A percentile compares a stretch with the other conserved stretches of the same genome.
Evolutionary conservation across 495 filamentous ascomycete genomes (phyloP).

Genomic region (Penicillium atrosanguineum): DNA sequence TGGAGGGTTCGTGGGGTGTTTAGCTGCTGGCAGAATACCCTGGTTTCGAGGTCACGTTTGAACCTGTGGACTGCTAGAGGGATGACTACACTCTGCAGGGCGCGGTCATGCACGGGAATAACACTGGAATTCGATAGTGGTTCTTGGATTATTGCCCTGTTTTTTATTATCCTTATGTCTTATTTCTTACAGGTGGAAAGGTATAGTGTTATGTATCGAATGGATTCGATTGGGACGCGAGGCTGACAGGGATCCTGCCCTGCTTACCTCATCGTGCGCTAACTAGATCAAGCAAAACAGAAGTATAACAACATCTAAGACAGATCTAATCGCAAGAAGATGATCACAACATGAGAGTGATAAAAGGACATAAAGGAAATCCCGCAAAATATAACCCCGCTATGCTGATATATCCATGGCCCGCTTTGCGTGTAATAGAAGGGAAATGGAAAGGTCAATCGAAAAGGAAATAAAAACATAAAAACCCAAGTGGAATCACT

Average conservation of each 20-base stretch:
- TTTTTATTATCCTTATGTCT: too few species aligned
- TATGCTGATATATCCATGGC: conserved; percentile 8
- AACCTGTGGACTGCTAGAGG: neutral
- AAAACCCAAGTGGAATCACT: neutral
- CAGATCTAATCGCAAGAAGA: conserved; percentile 10
- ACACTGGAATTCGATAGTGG: neutral
- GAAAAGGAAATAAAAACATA: neutral
- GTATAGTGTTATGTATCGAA: neutral
- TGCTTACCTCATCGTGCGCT: conserved; percentile 12
- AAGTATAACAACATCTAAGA: conserved; percentile 10
- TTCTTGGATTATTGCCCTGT: neutral
- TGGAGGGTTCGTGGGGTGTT: neutral
- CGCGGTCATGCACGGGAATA: conserved; percentile 3
- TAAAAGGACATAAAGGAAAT: conserved; percentile 9
- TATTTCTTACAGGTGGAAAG: too few species aligned
- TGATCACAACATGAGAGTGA: conserved; percentile 5
- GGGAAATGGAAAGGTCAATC: neutral
- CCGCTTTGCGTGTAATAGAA: conserved; percentile 4
- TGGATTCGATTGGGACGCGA: conserved; percentile 1
- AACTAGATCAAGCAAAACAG: conserved; percentile 14
- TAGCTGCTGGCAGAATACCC: too few species aligned
- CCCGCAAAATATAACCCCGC: conserved; percentile 1
- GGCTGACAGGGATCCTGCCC: conserved; percentile 16
- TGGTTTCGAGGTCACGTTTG: neutral
- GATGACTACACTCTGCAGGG: conserved; percentile 11